phyloP scores from a whole-genome alignment of 257 asterid species.

The Solanum appendiculatum region DNA sequence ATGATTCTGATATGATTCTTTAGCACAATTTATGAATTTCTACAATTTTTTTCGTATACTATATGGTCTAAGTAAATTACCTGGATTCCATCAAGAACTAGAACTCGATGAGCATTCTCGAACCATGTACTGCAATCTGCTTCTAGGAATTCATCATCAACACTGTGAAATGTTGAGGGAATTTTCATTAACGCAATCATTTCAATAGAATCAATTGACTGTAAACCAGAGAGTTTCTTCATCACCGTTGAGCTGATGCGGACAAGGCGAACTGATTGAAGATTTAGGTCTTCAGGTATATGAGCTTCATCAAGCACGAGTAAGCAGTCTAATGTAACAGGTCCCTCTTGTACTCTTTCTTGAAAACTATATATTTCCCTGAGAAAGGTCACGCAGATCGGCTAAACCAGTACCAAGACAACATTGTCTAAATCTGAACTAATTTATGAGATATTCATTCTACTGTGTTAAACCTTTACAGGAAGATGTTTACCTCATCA shows the following conservation, averaged over 20 bases:
- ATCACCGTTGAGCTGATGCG: constrained; percentile 59
- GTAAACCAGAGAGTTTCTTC: constrained; percentile 75
- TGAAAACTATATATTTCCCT: constrained; percentile 65
- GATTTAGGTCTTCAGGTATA: constrained; percentile 48
- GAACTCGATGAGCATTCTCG: constrained; percentile 52
- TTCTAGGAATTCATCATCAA: constrained; percentile 17
- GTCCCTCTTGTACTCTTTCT: constrained; percentile 19
- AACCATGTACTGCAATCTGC: constrained; percentile 38
- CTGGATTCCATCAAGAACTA: constrained; percentile 95
- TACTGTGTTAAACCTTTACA: background rate
- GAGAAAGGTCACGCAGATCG: constrained; percentile 10
- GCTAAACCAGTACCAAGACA: background rate
- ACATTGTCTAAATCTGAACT: background rate
- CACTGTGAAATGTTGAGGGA: constrained; percentile 53
- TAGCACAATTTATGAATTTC: background rate
- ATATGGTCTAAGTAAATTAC: constrained; percentile 11
- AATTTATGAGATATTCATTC: background rate
- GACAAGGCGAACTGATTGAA: constrained; percentile 20
- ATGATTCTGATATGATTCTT: background rate
- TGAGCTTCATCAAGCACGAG: constrained; percentile 48
- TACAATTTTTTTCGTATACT: background rate
- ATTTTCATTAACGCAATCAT: constrained; percentile 66
- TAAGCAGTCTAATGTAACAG: constrained; percentile 51
- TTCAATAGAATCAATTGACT: constrained; percentile 64
- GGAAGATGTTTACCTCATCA: background rate